Evolutionary conservation across 257 asterid species (phyloP), one percentile per base, ranked within the genome.

Genomic region (Solanum clarkiae): DNA sequence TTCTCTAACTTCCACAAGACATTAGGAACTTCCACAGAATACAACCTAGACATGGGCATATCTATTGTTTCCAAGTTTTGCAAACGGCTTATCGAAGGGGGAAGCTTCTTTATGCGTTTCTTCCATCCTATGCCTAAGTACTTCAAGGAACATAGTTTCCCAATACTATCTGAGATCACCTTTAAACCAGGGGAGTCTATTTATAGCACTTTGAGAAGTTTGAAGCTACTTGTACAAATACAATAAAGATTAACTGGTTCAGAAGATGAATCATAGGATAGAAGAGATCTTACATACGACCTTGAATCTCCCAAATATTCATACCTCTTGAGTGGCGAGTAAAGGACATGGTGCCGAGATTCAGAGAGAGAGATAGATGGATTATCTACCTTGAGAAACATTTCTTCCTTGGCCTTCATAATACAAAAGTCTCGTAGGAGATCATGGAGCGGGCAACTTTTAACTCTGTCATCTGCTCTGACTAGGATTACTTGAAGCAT

Each of bases 61-160:
- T 72, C 87, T 29, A 88, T 85, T 17, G 84, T 29, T 45, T 88
- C 81, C 4, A 84, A 84, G 71, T 66, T 86, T 45, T 55, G 54
- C 22, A 88, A 80, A 17, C 3, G 14, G 6, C 84, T 84, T 29
- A 88, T 62, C 29, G 88, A 88, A 26, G 81, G 74, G 10, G 90
- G 88, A 69, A 87, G 79, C 45, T 44, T 45, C 71, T 15, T 36
- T n/a, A 85, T 2, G 18, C 4, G 3, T 3, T 68, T 81, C 45
- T 59, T 65, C 81, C 60, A 22, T 72, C 83, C 59, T 55, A 84
- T 54, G 54, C 87, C 85, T 32, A 86, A 59, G 84, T 84, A 86
- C 84, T 57, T 86, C 53, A 88, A 47, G 7, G 80, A 87, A 26
- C 53, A 84, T 75, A 86, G 55, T 10, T 26, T 16, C 8, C 84